These are phyloP conservation scores for Pterulicium gracile DNA, from an alignment of 1,284 basidiomycete genomes.

Conservation along the genomic window DNA sequence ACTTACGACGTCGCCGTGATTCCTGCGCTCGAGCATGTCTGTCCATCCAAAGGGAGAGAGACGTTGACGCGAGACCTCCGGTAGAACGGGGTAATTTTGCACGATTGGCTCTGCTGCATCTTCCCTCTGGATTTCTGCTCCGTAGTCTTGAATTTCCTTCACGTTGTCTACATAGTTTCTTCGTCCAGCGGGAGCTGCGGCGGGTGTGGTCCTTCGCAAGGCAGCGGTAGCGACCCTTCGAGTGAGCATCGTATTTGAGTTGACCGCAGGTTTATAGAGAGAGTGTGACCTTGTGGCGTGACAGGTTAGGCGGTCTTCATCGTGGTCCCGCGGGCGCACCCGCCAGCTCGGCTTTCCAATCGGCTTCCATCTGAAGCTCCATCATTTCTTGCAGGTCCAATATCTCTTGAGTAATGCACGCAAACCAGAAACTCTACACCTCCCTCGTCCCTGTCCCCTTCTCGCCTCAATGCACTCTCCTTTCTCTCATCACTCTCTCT, in stretches of 20 bases:
- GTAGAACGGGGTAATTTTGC: conserved; percentile 69
- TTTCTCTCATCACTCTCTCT: conserved; percentile 7
- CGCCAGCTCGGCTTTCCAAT: no score
- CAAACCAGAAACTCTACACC: not conserved
- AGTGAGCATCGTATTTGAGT: not conserved
- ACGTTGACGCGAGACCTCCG: conserved; percentile 57
- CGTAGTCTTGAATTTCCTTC: not conserved
- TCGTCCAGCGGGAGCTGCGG: conserved; percentile 6
- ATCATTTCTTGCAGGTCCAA: no score
- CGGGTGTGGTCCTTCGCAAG: not conserved
- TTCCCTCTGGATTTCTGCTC: conserved; percentile 21
- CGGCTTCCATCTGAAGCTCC: no score
- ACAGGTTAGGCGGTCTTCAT: not conserved
- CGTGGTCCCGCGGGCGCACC: no score
- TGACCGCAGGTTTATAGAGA: no score
- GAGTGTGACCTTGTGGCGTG: no score
- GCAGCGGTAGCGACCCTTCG: not conserved
- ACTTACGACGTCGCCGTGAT: conserved; percentile 73
- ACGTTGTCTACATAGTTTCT: not conserved
- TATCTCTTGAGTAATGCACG: no score
- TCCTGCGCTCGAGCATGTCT: conserved; percentile 73
- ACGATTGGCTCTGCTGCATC: conserved; percentile 54
- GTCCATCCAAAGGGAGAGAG: conserved; percentile 72
- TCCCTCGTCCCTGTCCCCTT: not conserved
- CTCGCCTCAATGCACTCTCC: conserved; percentile 7